These are phyloP conservation scores for Sphaerosporella brunnea DNA, from an alignment of 495 filamentous ascomycete species.

Conservation along the genomic window DNA sequence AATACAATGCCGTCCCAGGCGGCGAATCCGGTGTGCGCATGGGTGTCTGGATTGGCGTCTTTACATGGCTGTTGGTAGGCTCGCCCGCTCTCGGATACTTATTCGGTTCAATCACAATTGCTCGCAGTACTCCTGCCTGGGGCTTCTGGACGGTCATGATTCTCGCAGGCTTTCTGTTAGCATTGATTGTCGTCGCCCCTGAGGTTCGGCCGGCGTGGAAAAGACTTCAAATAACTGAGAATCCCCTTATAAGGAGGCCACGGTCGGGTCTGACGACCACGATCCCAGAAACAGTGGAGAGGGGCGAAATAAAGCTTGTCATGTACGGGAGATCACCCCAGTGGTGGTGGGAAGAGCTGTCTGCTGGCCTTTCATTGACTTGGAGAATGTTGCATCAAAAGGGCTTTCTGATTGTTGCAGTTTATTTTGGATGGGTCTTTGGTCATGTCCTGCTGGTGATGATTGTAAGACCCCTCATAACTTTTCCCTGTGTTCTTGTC, in stretches of 20 bases:
- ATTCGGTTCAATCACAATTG: conserved; percentile 48
- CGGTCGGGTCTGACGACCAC: not conserved
- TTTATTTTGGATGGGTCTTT: conserved; percentile 63
- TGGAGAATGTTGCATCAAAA: conserved; percentile 50
- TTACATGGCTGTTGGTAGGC: conserved; percentile 55
- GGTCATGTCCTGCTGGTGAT: conserved; percentile 53
- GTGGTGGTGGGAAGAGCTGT: conserved; percentile 59
- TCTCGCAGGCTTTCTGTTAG: conserved; percentile 39
- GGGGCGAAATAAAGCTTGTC: conserved; percentile 61
- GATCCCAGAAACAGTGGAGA: conserved; percentile 34
- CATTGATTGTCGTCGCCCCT: conserved; percentile 20
- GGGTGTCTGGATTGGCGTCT: conserved; percentile 60
- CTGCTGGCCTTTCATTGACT: conserved; percentile 47
- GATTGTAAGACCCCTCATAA: too few species aligned
- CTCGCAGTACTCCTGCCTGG: conserved; percentile 42
- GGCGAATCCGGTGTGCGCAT: conserved; percentile 43
- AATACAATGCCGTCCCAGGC: conserved; percentile 13
- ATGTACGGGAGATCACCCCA: conserved; percentile 45
- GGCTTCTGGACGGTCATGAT: conserved; percentile 56
- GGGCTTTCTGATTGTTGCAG: conserved; percentile 50
- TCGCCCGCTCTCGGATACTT: conserved; percentile 51
- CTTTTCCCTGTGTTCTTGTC: too few species aligned
- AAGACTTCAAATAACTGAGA: not conserved
- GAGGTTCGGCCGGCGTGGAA: conserved; percentile 21
- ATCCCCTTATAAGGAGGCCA: not conserved